Evolutionary conservation across 108 stramenopile species (phyloP), one percentile per base, ranked within the genome.

Genomic region (Skeletonema tropicum): DNA sequence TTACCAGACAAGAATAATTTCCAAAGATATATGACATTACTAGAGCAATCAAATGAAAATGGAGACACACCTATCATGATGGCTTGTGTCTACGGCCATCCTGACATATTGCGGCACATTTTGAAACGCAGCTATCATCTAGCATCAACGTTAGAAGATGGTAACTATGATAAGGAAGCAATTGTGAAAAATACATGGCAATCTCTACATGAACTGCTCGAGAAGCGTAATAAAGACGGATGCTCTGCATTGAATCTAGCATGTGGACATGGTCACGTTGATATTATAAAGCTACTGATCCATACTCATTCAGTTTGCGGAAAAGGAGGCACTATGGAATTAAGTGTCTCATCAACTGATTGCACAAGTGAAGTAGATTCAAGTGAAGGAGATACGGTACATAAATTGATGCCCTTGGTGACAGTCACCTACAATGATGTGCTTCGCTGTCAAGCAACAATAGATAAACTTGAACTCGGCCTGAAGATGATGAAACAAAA

Each of bases 31-130:
- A 58, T 68, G 23, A 33, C 59, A 15, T 68, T 83, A 21, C 17
- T 83, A 10, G 69, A 77, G 5, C 75, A 71, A 58, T 12, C 66
- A 21, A 90, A 90, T 75, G 57, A 64, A 11, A 87, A 90, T 71
- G 70, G 74, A 46, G 89, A 90, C 64, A 90, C 89, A 10, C 89
- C 89, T 1, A 55, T 90, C 13, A 90, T 90, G 89, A 82, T 90
- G 83, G 89, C 89, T 11, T 60, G 66, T 31, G 82, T 74, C 15
- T 78, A 41, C 32, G 82, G 82, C 14, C 77, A 55, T 19, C 38
- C 31, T 9, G 13, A 23, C 19, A 29, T 64, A 8, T 14, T 83
- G 5, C 10, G 58, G n/a, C 67, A 55, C 62, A 57, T 83, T 21
- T 45, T 83, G 46, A 36, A 74, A 31, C 68, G 74, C 14, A 38